These are phyloP conservation scores for Diplocarpon mali DNA, from an alignment of 2,329 filamentous ascomycete genomes.

Conservation along the genomic window DNA sequence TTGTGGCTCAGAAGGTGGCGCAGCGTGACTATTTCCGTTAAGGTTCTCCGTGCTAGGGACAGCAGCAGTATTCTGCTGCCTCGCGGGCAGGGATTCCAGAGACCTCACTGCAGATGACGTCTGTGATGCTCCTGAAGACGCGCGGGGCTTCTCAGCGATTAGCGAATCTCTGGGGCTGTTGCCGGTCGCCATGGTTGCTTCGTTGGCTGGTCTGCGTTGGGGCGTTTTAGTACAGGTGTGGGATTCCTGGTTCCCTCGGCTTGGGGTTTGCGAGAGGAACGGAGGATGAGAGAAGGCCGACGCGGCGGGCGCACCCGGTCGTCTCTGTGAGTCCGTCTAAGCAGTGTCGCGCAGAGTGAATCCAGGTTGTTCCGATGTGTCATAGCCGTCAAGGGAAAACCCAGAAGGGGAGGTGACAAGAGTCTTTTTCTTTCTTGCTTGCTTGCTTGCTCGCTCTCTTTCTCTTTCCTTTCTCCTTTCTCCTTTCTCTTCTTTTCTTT, in stretches of 20 bases:
- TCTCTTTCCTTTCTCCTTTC: no score
- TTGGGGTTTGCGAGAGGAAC: neutral
- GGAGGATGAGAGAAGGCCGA: no score
- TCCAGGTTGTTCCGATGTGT: neutral
- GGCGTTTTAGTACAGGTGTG: neutral
- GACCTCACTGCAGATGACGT: slow-evolving; percentile 20
- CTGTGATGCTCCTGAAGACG: slow-evolving; percentile 21
- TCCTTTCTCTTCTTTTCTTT: no score
- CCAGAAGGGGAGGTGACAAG: neutral
- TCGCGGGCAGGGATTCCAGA: slow-evolving; percentile 17
- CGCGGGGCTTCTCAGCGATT: slow-evolving; percentile 14
- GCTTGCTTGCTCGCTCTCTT: no score
- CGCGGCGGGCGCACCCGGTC: no score
- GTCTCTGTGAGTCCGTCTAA: neutral
- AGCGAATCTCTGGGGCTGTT: slow-evolving; percentile 16
- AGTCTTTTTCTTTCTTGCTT: neutral
- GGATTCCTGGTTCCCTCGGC: neutral
- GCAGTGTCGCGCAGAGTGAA: neutral
- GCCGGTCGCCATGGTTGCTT: slow-evolving; percentile 21
- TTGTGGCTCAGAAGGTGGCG: slow-evolving; percentile 23
- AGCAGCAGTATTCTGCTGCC: slow-evolving; percentile 16
- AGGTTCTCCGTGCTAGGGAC: slow-evolving; percentile 22
- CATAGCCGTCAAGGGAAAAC: neutral
- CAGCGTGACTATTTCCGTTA: slow-evolving; percentile 21
- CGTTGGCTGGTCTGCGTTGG: neutral